A percentile compares a stretch with the other conserved stretches of the same genome.
phyloP scores from a whole-genome alignment of 192 early-diverging fungal genomes.

The Linnemannia exigua region DNA sequence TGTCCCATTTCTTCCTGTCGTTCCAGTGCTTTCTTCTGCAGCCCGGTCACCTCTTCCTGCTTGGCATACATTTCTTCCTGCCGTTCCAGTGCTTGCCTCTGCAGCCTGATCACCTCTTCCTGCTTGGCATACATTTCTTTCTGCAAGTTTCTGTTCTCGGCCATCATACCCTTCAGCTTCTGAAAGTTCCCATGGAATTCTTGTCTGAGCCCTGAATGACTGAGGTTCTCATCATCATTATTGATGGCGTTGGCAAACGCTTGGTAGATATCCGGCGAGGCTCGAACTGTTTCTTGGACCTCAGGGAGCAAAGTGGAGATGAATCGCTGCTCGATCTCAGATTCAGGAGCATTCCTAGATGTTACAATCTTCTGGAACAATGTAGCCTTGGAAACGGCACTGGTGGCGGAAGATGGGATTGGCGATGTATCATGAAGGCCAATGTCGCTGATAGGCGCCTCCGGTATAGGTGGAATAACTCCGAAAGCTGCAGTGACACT shows the following conservation, averaged over 20 bases:
- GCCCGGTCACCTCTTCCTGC: not conserved
- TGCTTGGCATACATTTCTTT: not conserved
- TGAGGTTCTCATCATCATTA: not conserved
- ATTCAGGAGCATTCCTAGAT: not conserved
- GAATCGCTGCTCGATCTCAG: constrained; percentile 10
- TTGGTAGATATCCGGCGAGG: not conserved
- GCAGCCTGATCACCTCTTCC: not conserved
- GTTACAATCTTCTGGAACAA: not conserved
- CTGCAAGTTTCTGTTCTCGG: not conserved
- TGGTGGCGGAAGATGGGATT: no score
- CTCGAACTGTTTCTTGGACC: constrained; percentile 6
- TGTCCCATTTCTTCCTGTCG: not conserved
- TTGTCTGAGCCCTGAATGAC: not conserved
- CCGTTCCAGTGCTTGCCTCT: not conserved
- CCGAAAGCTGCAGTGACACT: not conserved
- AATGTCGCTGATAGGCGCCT: not conserved
- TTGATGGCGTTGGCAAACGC: not conserved
- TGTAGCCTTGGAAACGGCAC: not conserved
- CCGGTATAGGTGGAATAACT: not conserved
- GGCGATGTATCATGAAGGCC: no score
- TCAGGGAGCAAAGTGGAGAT: constrained; percentile 4
- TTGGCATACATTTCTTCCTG: not conserved
- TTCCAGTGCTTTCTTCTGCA: not conserved
- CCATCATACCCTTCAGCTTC: not conserved
- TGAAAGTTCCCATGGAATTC: not conserved